Evolutionary conservation across 2,329 filamentous ascomycete genomes (phyloP).

Genomic region (Neonectria ditissima): DNA sequence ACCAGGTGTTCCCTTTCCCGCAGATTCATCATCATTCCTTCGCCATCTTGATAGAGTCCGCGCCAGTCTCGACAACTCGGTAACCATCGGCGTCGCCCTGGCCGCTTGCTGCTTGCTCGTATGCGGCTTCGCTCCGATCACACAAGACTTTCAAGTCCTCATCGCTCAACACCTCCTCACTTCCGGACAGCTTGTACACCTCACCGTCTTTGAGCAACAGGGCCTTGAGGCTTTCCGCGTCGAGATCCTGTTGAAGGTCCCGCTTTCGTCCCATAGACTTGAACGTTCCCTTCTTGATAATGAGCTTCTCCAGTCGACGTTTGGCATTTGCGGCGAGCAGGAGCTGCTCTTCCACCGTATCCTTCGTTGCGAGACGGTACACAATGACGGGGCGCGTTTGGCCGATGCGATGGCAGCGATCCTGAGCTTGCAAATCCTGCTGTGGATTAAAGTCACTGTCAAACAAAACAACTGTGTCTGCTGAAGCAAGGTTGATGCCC

Average conservation of each 20-base stretch:
- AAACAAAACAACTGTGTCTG: constrained; percentile 93
- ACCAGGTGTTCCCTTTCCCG: background rate
- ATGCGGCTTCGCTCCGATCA: constrained; percentile 76
- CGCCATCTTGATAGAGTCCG: constrained; percentile 62
- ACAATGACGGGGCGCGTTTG: constrained; percentile 93
- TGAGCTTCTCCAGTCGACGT: constrained; percentile 89
- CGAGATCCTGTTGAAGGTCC: constrained; percentile 64
- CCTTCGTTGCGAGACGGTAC: constrained; percentile 92
- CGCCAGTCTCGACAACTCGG: constrained; percentile 82
- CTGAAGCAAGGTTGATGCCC: constrained; percentile 92
- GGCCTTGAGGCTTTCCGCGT: constrained; percentile 70
- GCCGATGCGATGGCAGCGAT: constrained; percentile 93
- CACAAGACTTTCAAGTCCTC: constrained; percentile 82
- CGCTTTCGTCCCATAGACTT: constrained; percentile 74
- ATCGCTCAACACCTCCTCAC: constrained; percentile 77
- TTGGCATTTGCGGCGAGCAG: constrained; percentile 92
- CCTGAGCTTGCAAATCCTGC: constrained; percentile 95
- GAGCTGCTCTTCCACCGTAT: constrained; percentile 89
- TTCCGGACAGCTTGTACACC: constrained; percentile 69
- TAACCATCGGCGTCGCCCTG: constrained; percentile 78
- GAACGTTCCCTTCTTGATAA: constrained; percentile 94
- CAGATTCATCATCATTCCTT: constrained; percentile 22
- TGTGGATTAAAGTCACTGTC: constrained; percentile 95
- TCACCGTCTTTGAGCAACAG: constrained; percentile 79
- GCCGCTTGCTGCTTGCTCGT: constrained; percentile 80